Conservation (phyloP, 2,329 filamentous ascomycete species). For the Leptographium procerum region DNA sequence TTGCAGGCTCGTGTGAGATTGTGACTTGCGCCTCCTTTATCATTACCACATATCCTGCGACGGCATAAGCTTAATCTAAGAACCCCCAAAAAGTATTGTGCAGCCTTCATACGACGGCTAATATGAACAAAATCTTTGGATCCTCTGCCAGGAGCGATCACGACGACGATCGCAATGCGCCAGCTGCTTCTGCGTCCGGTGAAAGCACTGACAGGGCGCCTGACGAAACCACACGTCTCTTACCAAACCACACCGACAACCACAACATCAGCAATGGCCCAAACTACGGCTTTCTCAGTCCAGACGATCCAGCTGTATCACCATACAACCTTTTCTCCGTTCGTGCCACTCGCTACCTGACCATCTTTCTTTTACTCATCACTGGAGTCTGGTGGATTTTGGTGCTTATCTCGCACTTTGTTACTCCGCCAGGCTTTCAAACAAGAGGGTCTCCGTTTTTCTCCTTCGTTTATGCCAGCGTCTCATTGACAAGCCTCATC, state of each 20-base stretch:
- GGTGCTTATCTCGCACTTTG: conserved; percentile 79
- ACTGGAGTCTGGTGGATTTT: conserved; percentile 90
- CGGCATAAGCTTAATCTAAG: too few species aligned
- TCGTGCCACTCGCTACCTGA: conserved; percentile 66
- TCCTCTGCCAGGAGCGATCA: background rate
- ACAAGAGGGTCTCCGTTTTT: conserved; percentile 88
- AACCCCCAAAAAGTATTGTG: background rate
- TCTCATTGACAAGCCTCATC: conserved; percentile 65
- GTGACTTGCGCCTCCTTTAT: background rate
- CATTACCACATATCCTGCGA: background rate
- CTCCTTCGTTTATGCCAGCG: conserved; percentile 69
- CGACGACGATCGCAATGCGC: background rate
- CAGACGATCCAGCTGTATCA: conserved; percentile 74
- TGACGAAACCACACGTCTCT: conserved; percentile 50
- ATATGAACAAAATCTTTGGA: background rate
- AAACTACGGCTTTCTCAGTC: conserved; percentile 48
- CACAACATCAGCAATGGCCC: conserved; percentile 15
- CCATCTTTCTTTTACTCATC: conserved; percentile 61
- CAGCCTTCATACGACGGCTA: background rate
- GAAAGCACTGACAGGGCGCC: conserved; percentile 2
- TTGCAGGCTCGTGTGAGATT: background rate
- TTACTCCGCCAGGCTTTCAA: conserved; percentile 78
- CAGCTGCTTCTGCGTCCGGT: background rate
- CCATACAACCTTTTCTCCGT: conserved; percentile 95
- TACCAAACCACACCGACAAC: conserved; percentile 55